Evolutionary conservation across 352 stramenopile genomes (phyloP), one percentile per base, ranked within the genome.

Genomic region (Pilasporangium apinafurcum): DNA sequence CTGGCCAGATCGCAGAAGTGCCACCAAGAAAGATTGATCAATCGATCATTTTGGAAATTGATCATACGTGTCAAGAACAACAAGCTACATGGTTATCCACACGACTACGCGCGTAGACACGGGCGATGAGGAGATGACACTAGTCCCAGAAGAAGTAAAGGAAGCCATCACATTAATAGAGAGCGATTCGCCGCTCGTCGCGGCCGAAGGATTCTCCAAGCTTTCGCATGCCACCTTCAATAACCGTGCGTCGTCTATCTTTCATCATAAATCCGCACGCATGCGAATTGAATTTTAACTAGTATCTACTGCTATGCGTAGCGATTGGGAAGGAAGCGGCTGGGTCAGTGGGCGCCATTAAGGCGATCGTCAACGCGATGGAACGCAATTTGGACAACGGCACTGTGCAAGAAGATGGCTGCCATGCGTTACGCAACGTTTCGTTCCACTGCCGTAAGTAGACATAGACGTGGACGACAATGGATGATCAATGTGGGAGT

Each of bases 151-250:
- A 16, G 54, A 65, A 4, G 64, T 91, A n/a, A 62, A 60, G n/a
- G 75, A 90, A 40, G 72, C 68, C 20, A 61, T 90, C 13, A 41
- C 54, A 13, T 52, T 87, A 49, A 67, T 85, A 34, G 58, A 73
- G 38, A 83, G 62, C 35, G 64, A 76, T 22, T 78, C 65, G 41
- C 68, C 79, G 32, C 53, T 77, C 8, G 66, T 75, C 18, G 59
- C 59, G 8, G 51, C 62, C 12, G 75, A 90, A 27, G 78, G 78
- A 0, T 73, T 88, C 42, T 71, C 71, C 27, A 86, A 86, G 57
- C 63, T 91, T 32, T 72, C 68, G 14, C 75, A 86, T 44, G 67
- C 62, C n/a, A 84, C 73, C 12, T 91, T 91, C 45, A 91, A 86
- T 55, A 72, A 88, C 46, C 66, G 79, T 86, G 37, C 39, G 68